Base-by-base conservation (phyloP, 1,284 basidiomycete genomes). In the Malassezia equina region DNA sequence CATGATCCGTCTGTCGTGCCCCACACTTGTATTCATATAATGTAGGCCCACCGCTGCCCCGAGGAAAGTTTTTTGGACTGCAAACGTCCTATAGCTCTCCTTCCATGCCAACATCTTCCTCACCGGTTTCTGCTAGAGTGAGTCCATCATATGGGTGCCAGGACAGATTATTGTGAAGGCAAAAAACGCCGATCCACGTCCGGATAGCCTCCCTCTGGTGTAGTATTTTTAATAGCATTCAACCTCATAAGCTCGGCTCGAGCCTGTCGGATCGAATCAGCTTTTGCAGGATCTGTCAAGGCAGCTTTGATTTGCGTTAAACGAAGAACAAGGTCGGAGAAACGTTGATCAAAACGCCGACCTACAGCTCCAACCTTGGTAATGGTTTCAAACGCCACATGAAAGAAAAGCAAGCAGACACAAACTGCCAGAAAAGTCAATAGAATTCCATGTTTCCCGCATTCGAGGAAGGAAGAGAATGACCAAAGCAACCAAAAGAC, bases 41-140 rank as follows among this genome's bases (percentile, higher is more conserved):
- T 59, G 53, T 64, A 69, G 0, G 67, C 67, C 67, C 67, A 70
- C 9, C 65, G 51, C 40, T 70, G 62, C 13, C 64, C 65, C 24
- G 60, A 34, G 5, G 59, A 52, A 48, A 73, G 41, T 33, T 71
- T 60, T 56, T 63, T 66, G 27, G 63, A 56, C 51, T 74, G 60
- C 29, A 74, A 42, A 33, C 65, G 63, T 1, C 72, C 71, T 5
- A n/a, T n/a, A 73, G 58, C 51, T 72, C 69, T 15, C 57, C 55
- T 52, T 74, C 72, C 42, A 69, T 63, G 0, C 71, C 72, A 0
- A 75, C 72, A 45, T 75, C 72, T 52, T 72, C 69, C 31, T 74
- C 69, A 9, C 72, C 71, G 11, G 39, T 49, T 54, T 73, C 72
- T 1, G 57, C 67, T 7, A 64, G 49, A 0, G 67, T 69, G n/a